Evolutionary conservation across 164 flowering plant species (phyloP).

Genomic region (Macadamia integrifolia): DNA sequence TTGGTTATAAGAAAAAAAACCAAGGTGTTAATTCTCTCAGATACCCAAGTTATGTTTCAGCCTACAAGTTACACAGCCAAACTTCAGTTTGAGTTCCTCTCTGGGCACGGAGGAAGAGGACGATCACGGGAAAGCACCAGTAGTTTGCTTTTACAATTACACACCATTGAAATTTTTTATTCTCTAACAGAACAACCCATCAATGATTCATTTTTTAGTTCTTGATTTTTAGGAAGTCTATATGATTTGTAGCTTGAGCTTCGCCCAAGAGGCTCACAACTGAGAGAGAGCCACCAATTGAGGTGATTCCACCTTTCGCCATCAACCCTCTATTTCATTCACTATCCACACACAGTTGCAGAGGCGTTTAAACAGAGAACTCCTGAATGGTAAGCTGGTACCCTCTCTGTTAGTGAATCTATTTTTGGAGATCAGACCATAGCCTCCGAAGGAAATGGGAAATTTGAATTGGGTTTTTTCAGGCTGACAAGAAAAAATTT

Average conservation of each 20-base stretch:
- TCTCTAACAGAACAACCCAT: too few relatives aligned
- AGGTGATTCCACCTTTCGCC: constrained; percentile 79
- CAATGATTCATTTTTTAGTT: too few relatives aligned
- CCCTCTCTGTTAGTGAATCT: constrained; percentile 29
- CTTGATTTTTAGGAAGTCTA: too few relatives aligned
- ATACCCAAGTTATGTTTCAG: constrained; percentile 68
- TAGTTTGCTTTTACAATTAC: too few relatives aligned
- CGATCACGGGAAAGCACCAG: too few relatives aligned
- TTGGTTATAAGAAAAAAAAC: too few relatives aligned
- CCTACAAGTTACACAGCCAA: constrained; percentile 40
- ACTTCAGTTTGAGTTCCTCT: not conserved
- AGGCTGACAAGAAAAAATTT: constrained; percentile 18
- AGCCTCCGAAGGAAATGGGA: constrained; percentile 3
- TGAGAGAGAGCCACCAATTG: constrained; percentile 88
- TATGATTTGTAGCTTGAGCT: constrained; percentile 36
- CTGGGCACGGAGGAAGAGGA: too few relatives aligned
- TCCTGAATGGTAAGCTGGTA: constrained; percentile 39
- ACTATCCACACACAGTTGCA: constrained; percentile 66
- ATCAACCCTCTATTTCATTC: constrained; percentile 61
- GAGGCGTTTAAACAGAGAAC: constrained; percentile 74
- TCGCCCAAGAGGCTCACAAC: constrained; percentile 69
- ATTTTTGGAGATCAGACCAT: constrained; percentile 44
- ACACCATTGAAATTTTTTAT: too few relatives aligned
- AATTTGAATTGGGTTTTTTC: constrained; percentile 53
- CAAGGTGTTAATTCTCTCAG: constrained; percentile 55